These are phyloP conservation scores for Gentiana macrophylla DNA, from an alignment of 257 asterid genomes.

Conservation along the genomic window DNA sequence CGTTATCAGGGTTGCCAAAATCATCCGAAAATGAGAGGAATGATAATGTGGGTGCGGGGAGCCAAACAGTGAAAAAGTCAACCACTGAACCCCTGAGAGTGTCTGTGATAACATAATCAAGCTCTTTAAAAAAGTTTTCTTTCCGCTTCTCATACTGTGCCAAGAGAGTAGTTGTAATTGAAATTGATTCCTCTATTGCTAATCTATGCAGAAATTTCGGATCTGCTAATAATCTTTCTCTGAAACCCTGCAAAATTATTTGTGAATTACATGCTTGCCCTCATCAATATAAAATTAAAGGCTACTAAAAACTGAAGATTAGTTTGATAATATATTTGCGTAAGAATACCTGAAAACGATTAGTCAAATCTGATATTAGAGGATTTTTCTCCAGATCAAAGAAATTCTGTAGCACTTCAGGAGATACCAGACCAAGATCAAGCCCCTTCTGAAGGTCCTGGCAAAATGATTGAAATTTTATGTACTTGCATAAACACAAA, in stretches of 20 bases:
- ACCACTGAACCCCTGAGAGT: slow-evolving; percentile 73
- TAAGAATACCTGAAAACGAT: slow-evolving; percentile 61
- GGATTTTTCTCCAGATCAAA: slow-evolving; percentile 88
- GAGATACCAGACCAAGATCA: slow-evolving; percentile 93
- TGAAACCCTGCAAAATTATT: slow-evolving; percentile 64
- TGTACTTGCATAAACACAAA: slow-evolving; percentile 8
- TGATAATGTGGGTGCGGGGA: slow-evolving; percentile 90
- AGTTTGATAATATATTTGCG: not conserved
- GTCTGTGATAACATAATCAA: slow-evolving; percentile 84
- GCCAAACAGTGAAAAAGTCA: slow-evolving; percentile 97
- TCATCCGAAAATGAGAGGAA: slow-evolving; percentile 49
- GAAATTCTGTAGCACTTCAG: slow-evolving; percentile 86
- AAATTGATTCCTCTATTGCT: slow-evolving; percentile 95
- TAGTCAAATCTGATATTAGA: slow-evolving; percentile 50
- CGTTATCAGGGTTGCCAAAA: slow-evolving; percentile 35
- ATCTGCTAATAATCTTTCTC: slow-evolving; percentile 89
- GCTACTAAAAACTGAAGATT: not conserved
- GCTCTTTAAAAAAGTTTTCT: slow-evolving; percentile 73
- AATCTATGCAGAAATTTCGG: slow-evolving; percentile 77
- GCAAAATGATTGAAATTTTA: slow-evolving; percentile 6
- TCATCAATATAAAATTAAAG: slow-evolving; percentile 1
- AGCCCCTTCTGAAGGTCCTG: slow-evolving; percentile 95
- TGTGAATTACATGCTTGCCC: slow-evolving; percentile 6
- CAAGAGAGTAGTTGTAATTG: slow-evolving; percentile 77
- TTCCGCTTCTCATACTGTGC: slow-evolving; percentile 90